These are phyloP conservation scores for Tripidium arundinaceum DNA, from an alignment of 202 grass and related monocot genomes.

Conservation along the genomic window DNA sequence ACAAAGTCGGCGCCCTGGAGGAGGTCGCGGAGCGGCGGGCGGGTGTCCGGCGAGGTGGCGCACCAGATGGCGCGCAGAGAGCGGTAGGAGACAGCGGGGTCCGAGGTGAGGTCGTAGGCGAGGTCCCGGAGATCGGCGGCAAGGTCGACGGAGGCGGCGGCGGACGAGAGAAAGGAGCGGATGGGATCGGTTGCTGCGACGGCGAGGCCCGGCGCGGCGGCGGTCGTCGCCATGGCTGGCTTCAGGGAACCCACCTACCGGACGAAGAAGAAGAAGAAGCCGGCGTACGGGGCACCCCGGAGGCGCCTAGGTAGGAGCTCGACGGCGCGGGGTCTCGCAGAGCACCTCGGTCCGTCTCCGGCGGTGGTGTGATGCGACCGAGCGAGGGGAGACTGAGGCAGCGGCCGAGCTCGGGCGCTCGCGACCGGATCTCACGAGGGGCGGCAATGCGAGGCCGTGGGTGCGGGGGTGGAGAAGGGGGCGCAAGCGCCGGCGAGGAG, in stretches of 20 bases:
- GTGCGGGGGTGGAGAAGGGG: no score
- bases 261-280: no score
- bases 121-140: constrained; percentile 42
- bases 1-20: constrained; percentile 54
- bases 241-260: not conserved
- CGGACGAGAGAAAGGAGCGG: constrained; percentile 52
- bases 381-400: no score
- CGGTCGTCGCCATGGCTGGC: constrained; percentile 23
- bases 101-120: constrained; percentile 34
- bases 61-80: constrained; percentile 74
- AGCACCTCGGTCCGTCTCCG: no score
- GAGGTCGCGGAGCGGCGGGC: constrained; percentile 59
- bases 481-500: no score
- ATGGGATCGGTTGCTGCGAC: constrained; percentile 53
- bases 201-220: constrained; percentile 47
- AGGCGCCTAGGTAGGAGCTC: no score
- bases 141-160: constrained; percentile 28
- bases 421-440: no score
- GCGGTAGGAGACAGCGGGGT: constrained; percentile 48
- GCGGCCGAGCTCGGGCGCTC: no score
- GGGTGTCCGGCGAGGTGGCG: constrained; percentile 33
- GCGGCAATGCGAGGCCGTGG: no score
- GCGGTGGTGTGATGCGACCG: no score
- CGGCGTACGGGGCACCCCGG: no score
- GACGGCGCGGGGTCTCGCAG: no score